These are phyloP conservation scores for Xerocomus potaroensis DNA, from an alignment of 768 basidiomycete species.

Conservation along the genomic window DNA sequence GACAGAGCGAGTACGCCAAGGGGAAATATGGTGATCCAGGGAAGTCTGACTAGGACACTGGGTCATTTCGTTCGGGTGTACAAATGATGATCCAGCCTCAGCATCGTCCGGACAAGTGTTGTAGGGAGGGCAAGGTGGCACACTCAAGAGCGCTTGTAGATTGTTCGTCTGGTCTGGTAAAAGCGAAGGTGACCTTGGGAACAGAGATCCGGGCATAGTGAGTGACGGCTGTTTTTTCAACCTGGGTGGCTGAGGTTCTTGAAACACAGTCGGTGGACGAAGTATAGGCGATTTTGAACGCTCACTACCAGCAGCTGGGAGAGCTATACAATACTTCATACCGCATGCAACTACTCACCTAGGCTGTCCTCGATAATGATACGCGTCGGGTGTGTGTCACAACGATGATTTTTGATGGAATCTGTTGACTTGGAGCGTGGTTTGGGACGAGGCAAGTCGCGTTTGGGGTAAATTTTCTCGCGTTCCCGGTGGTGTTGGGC, in stretches of 20 bases:
- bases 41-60: neutral
- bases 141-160: neutral
- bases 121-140: neutral
- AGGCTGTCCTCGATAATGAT: slow-evolving; percentile 10
- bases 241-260: slow-evolving; percentile 30
- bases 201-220: slow-evolving; percentile 79
- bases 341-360: slow-evolving; percentile 14
- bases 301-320: slow-evolving; percentile 18
- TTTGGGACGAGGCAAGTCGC: slow-evolving; percentile 7
- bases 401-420: neutral
- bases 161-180: slow-evolving; percentile 36
- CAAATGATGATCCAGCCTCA: slow-evolving; percentile 14
- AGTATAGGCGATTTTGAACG: slow-evolving; percentile 19
- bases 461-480: slow-evolving; percentile 8
- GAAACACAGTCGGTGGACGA: slow-evolving; percentile 8
- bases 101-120: neutral
- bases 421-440: slow-evolving; percentile 22
- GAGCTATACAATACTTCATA: slow-evolving; percentile 12
- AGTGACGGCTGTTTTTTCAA: slow-evolving; percentile 36
- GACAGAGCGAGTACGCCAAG: slow-evolving; percentile 32
- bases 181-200: slow-evolving; percentile 67
- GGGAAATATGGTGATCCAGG: slow-evolving; percentile 21
- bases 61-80: slow-evolving; percentile 2
- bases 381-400: neutral
- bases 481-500: slow-evolving; percentile 7